These are phyloP conservation scores for Pyricularia sp. DNA, from an alignment of 2,329 filamentous ascomycete species.

Conservation along the genomic window DNA sequence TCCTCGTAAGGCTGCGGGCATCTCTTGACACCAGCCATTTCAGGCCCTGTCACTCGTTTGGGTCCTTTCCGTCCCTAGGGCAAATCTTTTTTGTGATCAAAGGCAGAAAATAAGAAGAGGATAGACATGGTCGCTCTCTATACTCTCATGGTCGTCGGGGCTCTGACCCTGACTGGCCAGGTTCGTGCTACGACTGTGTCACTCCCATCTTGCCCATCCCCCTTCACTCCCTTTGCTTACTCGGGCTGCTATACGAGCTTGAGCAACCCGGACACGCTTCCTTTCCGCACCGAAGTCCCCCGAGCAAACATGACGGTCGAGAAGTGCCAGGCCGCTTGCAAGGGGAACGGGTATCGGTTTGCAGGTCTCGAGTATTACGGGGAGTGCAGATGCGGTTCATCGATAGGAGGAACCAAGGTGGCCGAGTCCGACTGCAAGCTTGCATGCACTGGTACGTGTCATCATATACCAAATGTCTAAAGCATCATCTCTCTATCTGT, in stretches of 20 bases:
- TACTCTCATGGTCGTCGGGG: constrained; percentile 17
- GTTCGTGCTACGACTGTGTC: constrained; percentile 28
- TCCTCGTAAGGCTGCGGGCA: not conserved
- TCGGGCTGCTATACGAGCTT: constrained; percentile 33
- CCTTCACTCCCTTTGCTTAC: constrained; percentile 34
- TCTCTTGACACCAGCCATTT: not conserved
- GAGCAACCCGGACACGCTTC: constrained; percentile 21
- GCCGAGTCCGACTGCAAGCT: constrained; percentile 42
- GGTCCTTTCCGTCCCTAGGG: not conserved
- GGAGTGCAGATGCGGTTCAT: constrained; percentile 39
- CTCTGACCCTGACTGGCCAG: constrained; percentile 22
- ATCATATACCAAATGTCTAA: not conserved
- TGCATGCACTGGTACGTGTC: constrained; percentile 31
- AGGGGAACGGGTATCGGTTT: constrained; percentile 36
- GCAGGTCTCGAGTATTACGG: constrained; percentile 38
- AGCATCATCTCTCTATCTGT: not conserved
- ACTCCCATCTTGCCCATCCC: constrained; percentile 28
- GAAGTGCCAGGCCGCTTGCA: constrained; percentile 34
- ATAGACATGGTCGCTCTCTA: not conserved
- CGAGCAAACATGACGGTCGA: constrained; percentile 31
- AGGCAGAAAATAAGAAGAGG: not conserved
- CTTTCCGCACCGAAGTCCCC: constrained; percentile 26
- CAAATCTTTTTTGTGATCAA: not conserved
- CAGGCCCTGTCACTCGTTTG: not conserved
- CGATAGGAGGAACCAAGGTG: constrained; percentile 38